These are phyloP conservation scores for Atalantia buxifolia DNA, from an alignment of 345 rosid species.

Conservation along the genomic window DNA sequence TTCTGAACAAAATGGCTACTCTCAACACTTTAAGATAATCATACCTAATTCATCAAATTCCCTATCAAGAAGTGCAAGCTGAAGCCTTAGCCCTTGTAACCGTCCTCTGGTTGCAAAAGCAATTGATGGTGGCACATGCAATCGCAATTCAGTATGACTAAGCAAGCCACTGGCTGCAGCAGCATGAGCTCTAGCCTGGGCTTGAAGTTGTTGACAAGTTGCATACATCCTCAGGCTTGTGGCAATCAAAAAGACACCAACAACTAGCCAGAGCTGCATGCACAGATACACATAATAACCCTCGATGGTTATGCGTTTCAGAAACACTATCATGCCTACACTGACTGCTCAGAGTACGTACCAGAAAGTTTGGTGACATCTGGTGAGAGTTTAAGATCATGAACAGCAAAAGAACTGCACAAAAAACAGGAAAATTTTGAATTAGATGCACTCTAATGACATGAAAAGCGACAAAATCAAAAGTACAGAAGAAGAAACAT, in stretches of 20 bases:
- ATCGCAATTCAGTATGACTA: constrained; percentile 60
- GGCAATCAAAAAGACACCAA: constrained; percentile 62
- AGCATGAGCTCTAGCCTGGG: constrained; percentile 68
- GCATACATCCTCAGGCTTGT: constrained; percentile 69
- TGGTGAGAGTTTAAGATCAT: constrained; percentile 73
- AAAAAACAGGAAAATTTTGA: constrained; percentile 14
- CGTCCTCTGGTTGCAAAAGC: constrained; percentile 71
- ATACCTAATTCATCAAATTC: constrained; percentile 76
- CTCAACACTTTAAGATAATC: not conserved
- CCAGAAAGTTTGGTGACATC: constrained; percentile 68
- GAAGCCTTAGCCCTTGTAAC: constrained; percentile 67
- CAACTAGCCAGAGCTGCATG: constrained; percentile 66
- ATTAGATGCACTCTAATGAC: constrained; percentile 7
- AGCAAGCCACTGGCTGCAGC: constrained; percentile 65
- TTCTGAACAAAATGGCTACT: not conserved
- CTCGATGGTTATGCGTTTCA: constrained; percentile 1
- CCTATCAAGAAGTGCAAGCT: constrained; percentile 68
- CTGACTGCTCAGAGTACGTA: constrained; percentile 25
- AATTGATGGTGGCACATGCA: constrained; percentile 67
- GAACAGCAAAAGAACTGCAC: constrained; percentile 68
- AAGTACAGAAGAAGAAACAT: constrained; percentile 13
- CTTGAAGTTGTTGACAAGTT: constrained; percentile 72
- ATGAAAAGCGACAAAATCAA: constrained; percentile 3
- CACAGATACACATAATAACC: not conserved
- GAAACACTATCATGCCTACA: constrained; percentile 1